Evolutionary conservation across 805 yeast species (phyloP), one percentile per base, ranked within the genome.

Genomic region (Blastobotrys muscicola): DNA sequence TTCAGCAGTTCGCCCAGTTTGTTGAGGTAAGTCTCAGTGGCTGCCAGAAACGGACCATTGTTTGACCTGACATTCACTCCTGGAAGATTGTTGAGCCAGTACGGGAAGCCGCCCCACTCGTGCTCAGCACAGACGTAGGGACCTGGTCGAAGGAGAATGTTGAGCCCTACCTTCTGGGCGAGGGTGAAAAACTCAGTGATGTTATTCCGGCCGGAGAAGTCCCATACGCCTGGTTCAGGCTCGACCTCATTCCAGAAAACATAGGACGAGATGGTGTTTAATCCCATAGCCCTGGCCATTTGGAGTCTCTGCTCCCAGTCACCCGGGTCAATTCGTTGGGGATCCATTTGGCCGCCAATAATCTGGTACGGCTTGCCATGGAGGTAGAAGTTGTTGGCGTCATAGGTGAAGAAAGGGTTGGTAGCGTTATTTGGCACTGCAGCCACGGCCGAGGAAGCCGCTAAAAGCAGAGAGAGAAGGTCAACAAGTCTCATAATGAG

Each of bases 91-190:
- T 23, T 31, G n/a, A 39, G 20, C 36, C 36, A 39, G 11, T 31
- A 31, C 11, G 42, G 42, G 13, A 30, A 33, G 7, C 42, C 42
- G 15, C 42, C 42, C 42, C 42, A 39, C 12, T 39, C 42, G 14
- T 33, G 42, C 13, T 39, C 42, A 4, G 31, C 42, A 32, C 37
- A 32, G 36, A 39, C 20, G 23, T 33, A 39, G 7, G 42, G 42
- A 30, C 42, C 42, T 16, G 30, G 23, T 32, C 42, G 16, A 26
- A 39, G 37, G 8, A 31, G 29, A 10, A 29, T 37, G 10, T 31
- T 10, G 36, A 39, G 35, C 9, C 42, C 42, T 20, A 32, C 42
- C 29, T 39, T 29, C 13, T 39, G 42, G 12, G 42, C 42, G 26
- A 39, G 23, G 16, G 16, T 33, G 37, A 39, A 39, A 32, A 14